phyloP scores from a whole-genome alignment of 2,329 filamentous ascomycete species.

The Neobulgaria alba region DNA sequence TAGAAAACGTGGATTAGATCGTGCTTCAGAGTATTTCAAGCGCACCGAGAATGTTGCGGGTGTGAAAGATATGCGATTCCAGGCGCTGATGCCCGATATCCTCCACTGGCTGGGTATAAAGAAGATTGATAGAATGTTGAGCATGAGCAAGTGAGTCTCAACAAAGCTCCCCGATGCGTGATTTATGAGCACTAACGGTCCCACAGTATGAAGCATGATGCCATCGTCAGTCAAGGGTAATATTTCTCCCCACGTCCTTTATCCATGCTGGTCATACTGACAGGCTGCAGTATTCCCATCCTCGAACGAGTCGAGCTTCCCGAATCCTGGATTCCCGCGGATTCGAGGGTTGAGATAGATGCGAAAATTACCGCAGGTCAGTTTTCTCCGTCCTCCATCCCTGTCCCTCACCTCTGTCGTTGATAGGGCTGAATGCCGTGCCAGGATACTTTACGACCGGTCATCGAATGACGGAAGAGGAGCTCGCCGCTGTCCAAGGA shows the following conservation, averaged over 20 bases:
- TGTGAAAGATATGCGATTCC: slow-evolving; percentile 95
- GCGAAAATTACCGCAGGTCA: slow-evolving; percentile 92
- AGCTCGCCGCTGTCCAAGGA: slow-evolving; percentile 78
- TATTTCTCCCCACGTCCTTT: slow-evolving; percentile 1
- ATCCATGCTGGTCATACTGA: slow-evolving; percentile 8
- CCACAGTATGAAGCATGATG: slow-evolving; percentile 77
- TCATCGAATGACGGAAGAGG: slow-evolving; percentile 79
- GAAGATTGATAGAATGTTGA: slow-evolving; percentile 97
- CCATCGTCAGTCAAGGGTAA: slow-evolving; percentile 73
- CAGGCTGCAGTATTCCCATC: slow-evolving; percentile 61
- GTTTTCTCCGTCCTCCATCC: slow-evolving; percentile 9
- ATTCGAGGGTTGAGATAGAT: slow-evolving; percentile 96
- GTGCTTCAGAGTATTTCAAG: slow-evolving; percentile 89
- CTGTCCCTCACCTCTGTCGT: slow-evolving; percentile 3
- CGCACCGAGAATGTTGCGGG: slow-evolving; percentile 97
- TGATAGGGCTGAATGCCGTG: slow-evolving; percentile 27
- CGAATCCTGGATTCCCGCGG: slow-evolving; percentile 85
- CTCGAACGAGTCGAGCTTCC: slow-evolving; percentile 86
- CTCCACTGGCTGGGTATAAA: slow-evolving; percentile 97
- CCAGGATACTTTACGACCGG: slow-evolving; percentile 74
- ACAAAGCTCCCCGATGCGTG: neutral
- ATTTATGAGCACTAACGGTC: slow-evolving; percentile 1
- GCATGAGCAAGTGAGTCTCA: slow-evolving; percentile 77
- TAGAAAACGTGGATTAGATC: slow-evolving; percentile 68
- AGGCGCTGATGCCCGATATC: slow-evolving; percentile 96